Conservation (phyloP, 805 yeast species). For the Candida parachauliodes region DNA sequence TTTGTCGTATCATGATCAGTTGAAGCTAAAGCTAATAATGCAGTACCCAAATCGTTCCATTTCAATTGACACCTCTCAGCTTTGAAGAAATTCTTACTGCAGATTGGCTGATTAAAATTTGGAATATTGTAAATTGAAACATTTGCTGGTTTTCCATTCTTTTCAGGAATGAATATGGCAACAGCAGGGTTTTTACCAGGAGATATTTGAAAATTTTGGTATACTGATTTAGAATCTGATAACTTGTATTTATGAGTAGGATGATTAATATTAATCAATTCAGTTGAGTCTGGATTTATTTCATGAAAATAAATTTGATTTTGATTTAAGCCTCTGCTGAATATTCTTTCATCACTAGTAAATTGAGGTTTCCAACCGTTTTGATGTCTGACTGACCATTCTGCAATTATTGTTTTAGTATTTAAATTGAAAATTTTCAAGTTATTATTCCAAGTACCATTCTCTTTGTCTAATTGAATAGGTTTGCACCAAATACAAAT, state of each 20-base stretch:
- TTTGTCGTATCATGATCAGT: slow-evolving; percentile 95
- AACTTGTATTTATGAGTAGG: slow-evolving; percentile 57
- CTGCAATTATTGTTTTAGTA: slow-evolving; percentile 46
- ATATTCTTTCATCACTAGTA: slow-evolving; percentile 71
- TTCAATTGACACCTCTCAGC: slow-evolving; percentile 89
- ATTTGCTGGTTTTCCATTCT: slow-evolving; percentile 82
- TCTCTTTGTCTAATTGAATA: slow-evolving; percentile 54
- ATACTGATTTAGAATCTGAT: slow-evolving; percentile 47
- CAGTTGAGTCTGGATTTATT: slow-evolving; percentile 26
- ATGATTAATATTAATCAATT: slow-evolving; percentile 35
- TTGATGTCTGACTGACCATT: slow-evolving; percentile 77
- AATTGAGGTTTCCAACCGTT: slow-evolving; percentile 92
- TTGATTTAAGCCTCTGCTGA: slow-evolving; percentile 57
- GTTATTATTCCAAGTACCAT: slow-evolving; percentile 75
- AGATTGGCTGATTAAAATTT: slow-evolving; percentile 69
- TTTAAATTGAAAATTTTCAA: slow-evolving; percentile 68
- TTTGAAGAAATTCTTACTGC: slow-evolving; percentile 86
- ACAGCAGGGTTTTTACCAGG: slow-evolving; percentile 89
- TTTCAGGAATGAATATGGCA: slow-evolving; percentile 87
- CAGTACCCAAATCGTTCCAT: slow-evolving; percentile 95
- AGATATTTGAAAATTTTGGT: slow-evolving; percentile 60
- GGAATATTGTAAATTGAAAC: slow-evolving; percentile 83
- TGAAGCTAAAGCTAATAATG: slow-evolving; percentile 85
- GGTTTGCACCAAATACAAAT: slow-evolving; percentile 91
- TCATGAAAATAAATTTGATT: slow-evolving; percentile 68